A percentile compares a stretch with the other conserved stretches of the same genome.
Conservation (phyloP, 495 filamentous ascomycete genomes). For the Penicillium cataractarum region DNA sequence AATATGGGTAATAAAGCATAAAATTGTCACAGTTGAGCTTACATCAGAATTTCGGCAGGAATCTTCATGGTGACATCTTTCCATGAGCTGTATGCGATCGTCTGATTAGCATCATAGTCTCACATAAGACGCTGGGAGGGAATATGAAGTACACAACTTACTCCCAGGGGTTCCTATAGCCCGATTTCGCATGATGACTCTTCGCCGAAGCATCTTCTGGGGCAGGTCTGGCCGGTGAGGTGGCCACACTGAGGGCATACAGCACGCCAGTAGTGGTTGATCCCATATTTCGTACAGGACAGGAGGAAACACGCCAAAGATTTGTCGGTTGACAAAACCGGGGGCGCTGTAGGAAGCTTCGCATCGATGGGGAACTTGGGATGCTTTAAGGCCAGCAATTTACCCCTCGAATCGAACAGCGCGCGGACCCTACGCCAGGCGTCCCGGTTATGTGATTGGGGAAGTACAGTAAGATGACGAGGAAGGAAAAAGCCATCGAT, state of each 20-base stretch:
- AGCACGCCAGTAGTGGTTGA: conserved; percentile 50
- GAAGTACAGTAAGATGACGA: conserved; percentile 9
- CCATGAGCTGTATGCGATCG: conserved; percentile 38
- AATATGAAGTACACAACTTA: conserved; percentile 21
- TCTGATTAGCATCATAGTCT: conserved; percentile 23
- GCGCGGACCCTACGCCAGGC: conserved; percentile 8
- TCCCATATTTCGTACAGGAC: conserved; percentile 40
- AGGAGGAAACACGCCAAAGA: conserved; percentile 15
- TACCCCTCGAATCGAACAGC: conserved; percentile 3
- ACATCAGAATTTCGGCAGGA: conserved; percentile 28
- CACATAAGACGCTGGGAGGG: not conserved
- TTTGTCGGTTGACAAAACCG: conserved; percentile 16
- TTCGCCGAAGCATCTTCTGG: conserved; percentile 60
- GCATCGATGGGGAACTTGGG: conserved; percentile 32
- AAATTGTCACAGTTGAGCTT: conserved; percentile 8
- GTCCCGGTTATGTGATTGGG: conserved; percentile 7
- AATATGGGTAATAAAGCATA: not conserved
- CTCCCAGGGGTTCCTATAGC: conserved; percentile 67
- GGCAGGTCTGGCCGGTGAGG: conserved; percentile 42
- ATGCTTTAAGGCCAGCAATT: conserved; percentile 13
- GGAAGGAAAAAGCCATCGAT: conserved; percentile 4
- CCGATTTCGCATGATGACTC: conserved; percentile 59
- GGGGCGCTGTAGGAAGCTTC: conserved; percentile 29
- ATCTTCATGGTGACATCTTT: conserved; percentile 24
- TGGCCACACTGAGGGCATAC: conserved; percentile 58